A percentile compares a stretch with the other conserved stretches of the same genome.
These are phyloP conservation scores for Crithidia sp. DNA, from an alignment of 208 protist genomes.

Conservation along the genomic window DNA sequence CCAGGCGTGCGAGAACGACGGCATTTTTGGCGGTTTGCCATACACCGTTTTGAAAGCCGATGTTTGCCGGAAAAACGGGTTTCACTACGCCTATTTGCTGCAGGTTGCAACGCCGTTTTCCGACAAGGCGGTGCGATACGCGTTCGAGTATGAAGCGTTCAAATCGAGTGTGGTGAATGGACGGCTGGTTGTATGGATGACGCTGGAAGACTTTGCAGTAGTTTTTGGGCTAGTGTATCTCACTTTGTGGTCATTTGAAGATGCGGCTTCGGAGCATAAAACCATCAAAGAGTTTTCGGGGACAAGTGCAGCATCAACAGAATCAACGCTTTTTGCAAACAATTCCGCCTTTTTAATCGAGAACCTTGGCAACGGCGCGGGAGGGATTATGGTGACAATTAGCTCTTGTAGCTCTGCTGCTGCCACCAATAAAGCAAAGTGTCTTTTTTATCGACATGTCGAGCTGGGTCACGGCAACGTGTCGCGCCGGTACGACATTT, in stretches of 20 bases:
- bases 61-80: conserved; percentile 28
- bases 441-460: conserved; percentile 41
- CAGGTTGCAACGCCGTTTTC: conserved; percentile 22
- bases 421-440: conserved; percentile 12
- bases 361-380: conserved; percentile 34
- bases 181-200: conserved; percentile 63
- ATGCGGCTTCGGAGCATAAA: conserved; percentile 46
- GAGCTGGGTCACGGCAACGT: background rate
- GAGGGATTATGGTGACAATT: conserved; percentile 50
- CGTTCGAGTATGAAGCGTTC: conserved; percentile 20
- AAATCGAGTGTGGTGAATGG: conserved; percentile 18
- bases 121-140: conserved; percentile 7
- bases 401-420: background rate
- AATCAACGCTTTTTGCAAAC: conserved; percentile 48
- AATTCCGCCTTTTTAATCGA: conserved; percentile 65
- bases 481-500: conserved; percentile 51
- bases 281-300: conserved; percentile 30
- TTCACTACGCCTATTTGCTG: conserved; percentile 32
- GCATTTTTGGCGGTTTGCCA: conserved; percentile 24
- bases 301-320: conserved; percentile 13
- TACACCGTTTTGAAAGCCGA: conserved; percentile 28
- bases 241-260: conserved; percentile 64
- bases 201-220: conserved; percentile 61
- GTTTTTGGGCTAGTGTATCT: conserved; percentile 51
- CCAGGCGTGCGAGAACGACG: conserved; percentile 20